Conservation (phyloP, 148 eudicot genomes). For the Rhododendron kiyosumense region DNA sequence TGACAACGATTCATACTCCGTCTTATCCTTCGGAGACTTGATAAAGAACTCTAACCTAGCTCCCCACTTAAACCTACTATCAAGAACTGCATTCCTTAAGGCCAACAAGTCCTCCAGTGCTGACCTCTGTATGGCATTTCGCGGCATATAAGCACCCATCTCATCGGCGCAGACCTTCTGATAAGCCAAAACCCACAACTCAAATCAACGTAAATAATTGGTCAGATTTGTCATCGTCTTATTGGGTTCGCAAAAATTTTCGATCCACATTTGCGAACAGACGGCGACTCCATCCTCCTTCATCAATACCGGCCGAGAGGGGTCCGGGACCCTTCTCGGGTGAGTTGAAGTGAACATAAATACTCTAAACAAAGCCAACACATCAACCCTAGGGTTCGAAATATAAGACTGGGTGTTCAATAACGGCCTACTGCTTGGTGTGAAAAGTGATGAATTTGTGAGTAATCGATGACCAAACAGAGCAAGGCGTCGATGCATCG, state of each 20-base stretch:
- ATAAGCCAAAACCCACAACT: slow-evolving; percentile 89
- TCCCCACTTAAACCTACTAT: slow-evolving; percentile 81
- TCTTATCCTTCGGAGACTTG: slow-evolving; percentile 80
- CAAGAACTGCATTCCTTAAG: slow-evolving; percentile 81
- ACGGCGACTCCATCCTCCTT: slow-evolving; percentile 80
- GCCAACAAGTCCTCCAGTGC: slow-evolving; percentile 75
- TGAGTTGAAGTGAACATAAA: slow-evolving; percentile 30
- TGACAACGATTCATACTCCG: slow-evolving; percentile 68
- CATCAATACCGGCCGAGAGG: no score
- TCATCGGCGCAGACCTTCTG: slow-evolving; percentile 94
- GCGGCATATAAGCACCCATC: slow-evolving; percentile 70
- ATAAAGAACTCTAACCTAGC: slow-evolving; percentile 74
- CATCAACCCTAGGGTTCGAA: slow-evolving; percentile 21
- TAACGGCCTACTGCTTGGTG: background rate
- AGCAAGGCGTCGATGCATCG: slow-evolving; percentile 21
- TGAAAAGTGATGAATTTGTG: slow-evolving; percentile 6
- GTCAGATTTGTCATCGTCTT: slow-evolving; percentile 55
- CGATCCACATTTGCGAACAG: slow-evolving; percentile 74
- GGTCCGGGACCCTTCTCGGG: slow-evolving; percentile 42
- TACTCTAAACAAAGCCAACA: slow-evolving; percentile 30
- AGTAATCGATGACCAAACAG: slow-evolving; percentile 11
- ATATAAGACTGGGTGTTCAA: background rate
- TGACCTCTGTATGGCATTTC: slow-evolving; percentile 56
- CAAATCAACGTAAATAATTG: slow-evolving; percentile 62
- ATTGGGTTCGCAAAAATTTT: slow-evolving; percentile 69